Base-by-base conservation (phyloP, 1,139 yeast species). In the Pichia sorboxylosa region DNA sequence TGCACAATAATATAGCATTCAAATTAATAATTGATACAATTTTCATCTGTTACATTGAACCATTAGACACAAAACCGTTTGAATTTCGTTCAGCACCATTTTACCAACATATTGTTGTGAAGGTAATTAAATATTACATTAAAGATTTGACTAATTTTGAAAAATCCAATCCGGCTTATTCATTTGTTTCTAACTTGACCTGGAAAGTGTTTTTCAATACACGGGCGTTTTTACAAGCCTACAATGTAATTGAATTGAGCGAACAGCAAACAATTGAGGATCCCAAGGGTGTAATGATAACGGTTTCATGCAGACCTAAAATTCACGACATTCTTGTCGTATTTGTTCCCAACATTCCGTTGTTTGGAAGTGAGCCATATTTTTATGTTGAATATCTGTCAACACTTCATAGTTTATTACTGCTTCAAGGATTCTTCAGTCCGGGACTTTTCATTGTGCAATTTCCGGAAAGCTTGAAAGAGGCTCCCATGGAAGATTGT, bases 391-490 rank as follows among this genome's bases (percentile, higher is more conserved):
- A 64, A 40, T 64, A 54, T 39, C 35, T 62, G 15, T 45, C 52
- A 28, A 48, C 61, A 10, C 37, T 61, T 34, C 55, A 61, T 23
- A 53, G 56, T 6, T 44, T 57, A 13, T 49, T 64, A 22, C 54
- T 58, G 21, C 45, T 58, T 30, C 64, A 62, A 39, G 71, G 71
- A 2, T 64, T 65, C 38, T 42, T 51, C 20, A 63, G 60, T 38
- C 71, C 72, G 2, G 60, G 57, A 1, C 51, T 63, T 4, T 60
- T 61, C 33, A 55, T 63, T 4, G 41, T 57, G 13, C 58, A 60
- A 21, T 44, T 57, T 28, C 48, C 48, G 14, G 46, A 45, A 11
- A 43, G 48, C 10, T 44, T 51, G 2, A 43, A 46, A 23, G 46
- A 37, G 2, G 35, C 41, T 11, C 22, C 34, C 14, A 54, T 54